These are phyloP conservation scores for Canariomyces notabilis DNA, from an alignment of 2,329 filamentous ascomycete species.

Conservation along the genomic window DNA sequence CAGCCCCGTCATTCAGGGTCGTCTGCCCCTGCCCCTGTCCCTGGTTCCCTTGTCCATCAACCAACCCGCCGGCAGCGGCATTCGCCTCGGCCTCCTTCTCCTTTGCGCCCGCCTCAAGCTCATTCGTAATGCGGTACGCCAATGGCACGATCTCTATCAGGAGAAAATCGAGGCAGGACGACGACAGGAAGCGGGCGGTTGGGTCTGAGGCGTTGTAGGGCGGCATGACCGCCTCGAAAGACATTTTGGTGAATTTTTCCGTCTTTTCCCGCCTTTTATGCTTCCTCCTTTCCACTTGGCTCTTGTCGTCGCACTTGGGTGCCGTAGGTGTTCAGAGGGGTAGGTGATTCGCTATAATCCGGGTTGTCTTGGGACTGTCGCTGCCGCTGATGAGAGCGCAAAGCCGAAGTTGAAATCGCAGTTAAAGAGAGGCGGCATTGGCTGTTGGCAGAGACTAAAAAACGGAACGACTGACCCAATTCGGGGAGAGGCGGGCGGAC, in stretches of 20 bases:
- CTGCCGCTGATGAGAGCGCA: not conserved
- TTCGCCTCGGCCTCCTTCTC: slow-evolving; percentile 25
- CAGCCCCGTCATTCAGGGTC: not conserved
- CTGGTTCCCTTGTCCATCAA: not conserved
- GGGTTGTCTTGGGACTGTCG: not conserved
- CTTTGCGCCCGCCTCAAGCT: slow-evolving; percentile 52
- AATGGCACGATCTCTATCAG: slow-evolving; percentile 96
- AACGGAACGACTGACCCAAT: too few relatives aligned
- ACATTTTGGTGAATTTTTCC: slow-evolving; percentile 46
- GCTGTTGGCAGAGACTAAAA: not conserved
- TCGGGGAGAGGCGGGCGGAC: too few relatives aligned
- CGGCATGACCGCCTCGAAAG: slow-evolving; percentile 65
- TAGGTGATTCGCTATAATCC: too few relatives aligned
- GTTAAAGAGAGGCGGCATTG: not conserved
- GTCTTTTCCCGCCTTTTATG: not conserved
- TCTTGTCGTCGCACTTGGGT: too few relatives aligned
- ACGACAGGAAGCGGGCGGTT: slow-evolving; percentile 68
- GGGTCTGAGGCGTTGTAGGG: slow-evolving; percentile 70
- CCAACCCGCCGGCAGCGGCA: slow-evolving; percentile 8
- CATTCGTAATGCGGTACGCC: slow-evolving; percentile 77
- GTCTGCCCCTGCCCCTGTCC: not conserved
- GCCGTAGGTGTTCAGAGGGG: too few relatives aligned
- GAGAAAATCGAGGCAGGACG: slow-evolving; percentile 86
- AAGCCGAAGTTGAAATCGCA: not conserved
- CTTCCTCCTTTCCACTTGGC: not conserved